Evolutionary conservation across 2,329 filamentous ascomycete genomes (phyloP).

Genomic region (Aureobasidium sp.): DNA sequence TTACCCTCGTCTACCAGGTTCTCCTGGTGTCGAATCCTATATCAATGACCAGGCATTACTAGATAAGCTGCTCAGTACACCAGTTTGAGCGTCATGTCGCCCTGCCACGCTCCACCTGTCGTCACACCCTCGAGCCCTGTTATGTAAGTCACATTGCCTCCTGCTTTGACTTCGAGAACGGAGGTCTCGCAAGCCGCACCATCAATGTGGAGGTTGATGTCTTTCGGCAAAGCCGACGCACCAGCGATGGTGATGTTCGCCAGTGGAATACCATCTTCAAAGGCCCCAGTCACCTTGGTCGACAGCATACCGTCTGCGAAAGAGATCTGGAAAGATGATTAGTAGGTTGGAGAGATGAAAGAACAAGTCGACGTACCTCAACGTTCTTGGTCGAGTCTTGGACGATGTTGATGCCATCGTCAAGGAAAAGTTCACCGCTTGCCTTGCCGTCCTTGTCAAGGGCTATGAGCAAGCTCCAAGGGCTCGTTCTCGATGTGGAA

Average conservation of each 20-base stretch:
- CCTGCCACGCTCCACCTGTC: not conserved
- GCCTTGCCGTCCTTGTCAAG: slow-evolving; percentile 20
- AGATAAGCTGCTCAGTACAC: not conserved
- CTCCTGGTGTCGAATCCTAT: not conserved
- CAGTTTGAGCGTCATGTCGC: not conserved
- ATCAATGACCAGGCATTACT: not conserved
- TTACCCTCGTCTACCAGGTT: not conserved
- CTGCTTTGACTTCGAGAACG: not conserved
- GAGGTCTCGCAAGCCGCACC: not conserved
- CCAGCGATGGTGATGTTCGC: slow-evolving; percentile 17
- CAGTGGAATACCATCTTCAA: slow-evolving; percentile 11
- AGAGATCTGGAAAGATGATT: not conserved
- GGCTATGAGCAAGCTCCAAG: slow-evolving; percentile 22
- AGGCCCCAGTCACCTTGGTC: slow-evolving; percentile 11
- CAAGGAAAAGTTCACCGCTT: slow-evolving; percentile 20
- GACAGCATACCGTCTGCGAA: slow-evolving; percentile 13
- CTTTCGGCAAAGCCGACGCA: not conserved
- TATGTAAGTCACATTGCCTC: not conserved
- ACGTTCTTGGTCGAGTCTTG: slow-evolving; percentile 23
- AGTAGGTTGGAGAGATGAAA: not conserved
- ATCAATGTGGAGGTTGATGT: not conserved
- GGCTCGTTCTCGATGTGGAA: slow-evolving; percentile 16
- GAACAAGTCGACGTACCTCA: slow-evolving; percentile 4
- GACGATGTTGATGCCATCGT: slow-evolving; percentile 21
- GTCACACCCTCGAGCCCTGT: not conserved